Conservation (phyloP, 1,139 yeast genomes). For the Sugiyamaella japonica region DNA sequence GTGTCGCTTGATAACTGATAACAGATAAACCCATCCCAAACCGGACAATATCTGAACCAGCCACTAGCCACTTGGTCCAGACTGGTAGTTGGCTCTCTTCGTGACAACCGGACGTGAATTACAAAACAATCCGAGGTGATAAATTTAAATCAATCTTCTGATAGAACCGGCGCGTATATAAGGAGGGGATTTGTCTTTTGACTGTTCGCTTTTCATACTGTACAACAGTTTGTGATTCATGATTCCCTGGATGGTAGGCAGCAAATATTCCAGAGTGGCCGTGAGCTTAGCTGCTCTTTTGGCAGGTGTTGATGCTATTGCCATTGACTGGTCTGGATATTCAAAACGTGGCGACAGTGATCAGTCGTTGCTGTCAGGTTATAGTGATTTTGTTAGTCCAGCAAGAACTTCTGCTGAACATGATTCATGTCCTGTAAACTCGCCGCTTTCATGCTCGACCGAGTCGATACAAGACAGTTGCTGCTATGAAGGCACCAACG, state of each 20-base stretch:
- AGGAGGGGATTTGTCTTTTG: background rate
- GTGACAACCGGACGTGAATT: background rate
- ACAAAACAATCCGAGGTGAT: no score
- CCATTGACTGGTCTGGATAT: constrained; percentile 7
- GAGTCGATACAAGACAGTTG: constrained; percentile 50
- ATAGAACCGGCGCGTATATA: no score
- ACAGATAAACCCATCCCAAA: constrained; percentile 3
- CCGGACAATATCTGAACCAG: background rate
- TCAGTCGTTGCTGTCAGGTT: background rate
- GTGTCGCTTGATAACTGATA: background rate
- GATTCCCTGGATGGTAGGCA: background rate
- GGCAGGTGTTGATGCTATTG: background rate
- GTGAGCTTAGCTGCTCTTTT: background rate
- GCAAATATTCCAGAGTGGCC: background rate
- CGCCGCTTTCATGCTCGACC: constrained; percentile 65
- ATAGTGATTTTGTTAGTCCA: constrained; percentile 4
- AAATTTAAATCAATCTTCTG: no score
- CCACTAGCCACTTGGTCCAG: background rate
- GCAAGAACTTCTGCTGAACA: constrained; percentile 28
- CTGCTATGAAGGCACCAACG: constrained; percentile 89
- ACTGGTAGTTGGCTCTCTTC: background rate
- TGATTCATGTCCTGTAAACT: constrained; percentile 57
- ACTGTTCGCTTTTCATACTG: background rate
- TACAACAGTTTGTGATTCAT: background rate
- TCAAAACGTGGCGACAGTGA: background rate